phyloP scores from a whole-genome alignment of 108 stramenopile species.

The Skeletonema grethae region DNA sequence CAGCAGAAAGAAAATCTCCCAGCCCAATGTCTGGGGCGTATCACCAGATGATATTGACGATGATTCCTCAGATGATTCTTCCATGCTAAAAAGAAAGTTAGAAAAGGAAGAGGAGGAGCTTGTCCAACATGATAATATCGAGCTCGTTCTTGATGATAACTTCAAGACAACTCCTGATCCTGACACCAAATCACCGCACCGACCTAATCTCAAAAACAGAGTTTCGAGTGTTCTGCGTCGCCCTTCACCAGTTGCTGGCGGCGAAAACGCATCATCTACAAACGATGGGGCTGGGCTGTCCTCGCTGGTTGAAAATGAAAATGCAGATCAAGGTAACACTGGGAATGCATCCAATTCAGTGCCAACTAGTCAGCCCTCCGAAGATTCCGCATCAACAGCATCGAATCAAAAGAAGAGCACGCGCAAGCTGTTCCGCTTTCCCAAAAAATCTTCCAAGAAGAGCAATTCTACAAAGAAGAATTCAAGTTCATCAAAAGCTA shows the following conservation, averaged over 20 bases:
- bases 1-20: not conserved
- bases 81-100: not conserved
- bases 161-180: not conserved
- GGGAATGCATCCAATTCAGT: not conserved
- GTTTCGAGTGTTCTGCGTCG: not conserved
- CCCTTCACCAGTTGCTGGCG: not conserved
- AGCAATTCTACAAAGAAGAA: not conserved
- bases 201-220: not conserved
- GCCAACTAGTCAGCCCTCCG: not conserved
- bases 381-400: not conserved
- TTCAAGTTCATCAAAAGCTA: not conserved
- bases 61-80: not conserved
- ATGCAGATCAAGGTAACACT: not conserved
- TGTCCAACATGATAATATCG: constrained; percentile 8
- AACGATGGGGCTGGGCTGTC: not conserved
- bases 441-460: not conserved
- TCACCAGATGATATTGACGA: not conserved
- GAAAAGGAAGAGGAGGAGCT: not conserved
- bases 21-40: constrained; percentile 6
- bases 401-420: not conserved
- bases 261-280: not conserved
- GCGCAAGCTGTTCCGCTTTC: constrained; percentile 1
- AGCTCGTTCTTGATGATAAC: constrained; percentile 5
- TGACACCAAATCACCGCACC: not conserved
- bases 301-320: not conserved